Evolutionary conservation across 169 alveolate species (phyloP).

Genomic region (Theileria parva): DNA sequence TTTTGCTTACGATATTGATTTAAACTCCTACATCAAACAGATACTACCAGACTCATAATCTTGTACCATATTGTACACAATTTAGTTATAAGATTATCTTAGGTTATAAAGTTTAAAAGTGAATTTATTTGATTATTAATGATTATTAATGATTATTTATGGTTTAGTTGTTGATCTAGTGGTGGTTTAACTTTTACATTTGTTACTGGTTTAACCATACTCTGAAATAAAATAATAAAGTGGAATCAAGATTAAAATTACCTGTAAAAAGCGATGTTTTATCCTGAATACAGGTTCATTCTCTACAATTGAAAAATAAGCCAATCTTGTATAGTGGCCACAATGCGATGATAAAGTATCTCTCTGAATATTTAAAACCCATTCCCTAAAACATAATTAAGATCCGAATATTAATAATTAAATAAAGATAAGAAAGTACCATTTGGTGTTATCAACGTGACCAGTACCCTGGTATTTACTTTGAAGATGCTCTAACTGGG

Average conservation of each 20-base stretch:
- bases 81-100: not conserved
- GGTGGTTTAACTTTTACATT: constrained; percentile 34
- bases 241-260: constrained; percentile 15
- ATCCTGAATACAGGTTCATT: constrained; percentile 85
- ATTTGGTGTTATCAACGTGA: constrained; percentile 86
- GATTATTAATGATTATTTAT: too few species aligned
- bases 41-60: not conserved
- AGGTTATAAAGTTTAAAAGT: not conserved
- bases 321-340: constrained; percentile 88
- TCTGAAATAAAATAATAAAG: constrained; percentile 24
- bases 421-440: constrained; percentile 74
- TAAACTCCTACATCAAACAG: not conserved
- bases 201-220: constrained; percentile 60
- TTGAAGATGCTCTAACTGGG: constrained; percentile 92
- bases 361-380: constrained; percentile 89
- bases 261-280: constrained; percentile 82
- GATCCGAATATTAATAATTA: not conserved
- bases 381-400: constrained; percentile 80
- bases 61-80: not conserved
- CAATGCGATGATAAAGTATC: constrained; percentile 91
- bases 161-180: not conserved
- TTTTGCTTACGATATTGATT: not conserved
- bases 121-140: too few species aligned
- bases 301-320: constrained; percentile 89
- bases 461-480: constrained; percentile 96